Conservation (phyloP, 257 asterid genomes). For the Solanum medicagineum region DNA sequence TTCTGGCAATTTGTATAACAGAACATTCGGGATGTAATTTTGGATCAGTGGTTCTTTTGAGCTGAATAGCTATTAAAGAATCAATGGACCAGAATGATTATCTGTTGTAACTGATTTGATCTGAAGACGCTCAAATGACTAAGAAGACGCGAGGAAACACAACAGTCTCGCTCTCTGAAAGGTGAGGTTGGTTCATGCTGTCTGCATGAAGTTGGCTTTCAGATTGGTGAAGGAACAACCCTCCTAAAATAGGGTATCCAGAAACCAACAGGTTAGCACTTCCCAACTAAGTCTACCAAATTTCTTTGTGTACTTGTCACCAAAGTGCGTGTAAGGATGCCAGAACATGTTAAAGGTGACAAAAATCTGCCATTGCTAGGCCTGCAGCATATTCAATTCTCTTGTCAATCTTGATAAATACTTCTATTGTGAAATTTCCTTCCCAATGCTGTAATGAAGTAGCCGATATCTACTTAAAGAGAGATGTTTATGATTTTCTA, state of each 20-base stretch:
- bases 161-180: background rate
- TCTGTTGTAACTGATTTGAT: background rate
- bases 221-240: constrained; percentile 58
- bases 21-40: constrained; percentile 59
- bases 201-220: constrained; percentile 32
- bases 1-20: constrained; percentile 59
- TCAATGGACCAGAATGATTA: constrained; percentile 4
- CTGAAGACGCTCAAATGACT: background rate
- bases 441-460: background rate
- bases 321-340: background rate
- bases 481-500: background rate
- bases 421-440: background rate
- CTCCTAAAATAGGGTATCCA: constrained; percentile 43
- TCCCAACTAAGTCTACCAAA: background rate
- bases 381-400: background rate
- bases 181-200: constrained; percentile 1
- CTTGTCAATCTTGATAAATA: background rate
- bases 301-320: background rate
- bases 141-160: background rate
- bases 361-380: background rate
- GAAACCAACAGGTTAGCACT: constrained; percentile 38
- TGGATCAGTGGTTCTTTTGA: constrained; percentile 1
- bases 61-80: constrained; percentile 3
- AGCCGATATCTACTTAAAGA: background rate
- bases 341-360: background rate